phyloP scores from a whole-genome alignment of 2,329 filamentous ascomycete genomes.

The Aureobasidium sp. region DNA sequence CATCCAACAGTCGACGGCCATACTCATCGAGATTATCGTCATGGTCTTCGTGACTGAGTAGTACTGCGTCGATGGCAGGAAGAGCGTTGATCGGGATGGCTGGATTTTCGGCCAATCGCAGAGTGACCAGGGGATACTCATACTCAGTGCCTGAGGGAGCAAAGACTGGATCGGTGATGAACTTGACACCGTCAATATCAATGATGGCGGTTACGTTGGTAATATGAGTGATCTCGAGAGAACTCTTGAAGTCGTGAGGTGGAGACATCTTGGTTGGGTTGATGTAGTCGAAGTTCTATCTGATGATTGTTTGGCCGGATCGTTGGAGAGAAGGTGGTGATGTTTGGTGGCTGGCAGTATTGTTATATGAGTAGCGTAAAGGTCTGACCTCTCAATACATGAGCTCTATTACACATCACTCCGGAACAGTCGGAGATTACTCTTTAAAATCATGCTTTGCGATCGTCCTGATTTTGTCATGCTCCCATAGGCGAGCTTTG shows the following conservation, averaged over 20 bases:
- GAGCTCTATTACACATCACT: not conserved
- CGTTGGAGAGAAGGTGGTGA: not conserved
- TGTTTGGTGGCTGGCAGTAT: no score
- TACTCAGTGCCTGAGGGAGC: not conserved
- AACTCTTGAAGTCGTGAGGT: not conserved
- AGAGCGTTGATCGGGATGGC: not conserved
- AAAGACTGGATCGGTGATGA: not conserved
- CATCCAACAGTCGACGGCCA: not conserved
- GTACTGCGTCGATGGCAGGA: not conserved
- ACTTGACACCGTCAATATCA: not conserved
- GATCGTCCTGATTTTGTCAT: not conserved
- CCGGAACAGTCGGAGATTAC: not conserved
- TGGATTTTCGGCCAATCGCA: not conserved
- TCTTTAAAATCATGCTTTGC: constrained; percentile 3
- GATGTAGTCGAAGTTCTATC: not conserved
- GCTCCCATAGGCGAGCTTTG: not conserved
- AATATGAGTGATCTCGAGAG: not conserved
- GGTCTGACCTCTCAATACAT: no score
- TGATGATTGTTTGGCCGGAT: not conserved
- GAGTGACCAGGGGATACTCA: not conserved
- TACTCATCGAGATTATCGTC: not conserved
- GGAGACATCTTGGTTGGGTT: not conserved
- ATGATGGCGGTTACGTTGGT: not conserved
- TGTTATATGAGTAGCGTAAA: no score
- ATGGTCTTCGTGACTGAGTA: not conserved